phyloP scores from a whole-genome alignment of 345 rosid species.

The Populus ilicifolia region DNA sequence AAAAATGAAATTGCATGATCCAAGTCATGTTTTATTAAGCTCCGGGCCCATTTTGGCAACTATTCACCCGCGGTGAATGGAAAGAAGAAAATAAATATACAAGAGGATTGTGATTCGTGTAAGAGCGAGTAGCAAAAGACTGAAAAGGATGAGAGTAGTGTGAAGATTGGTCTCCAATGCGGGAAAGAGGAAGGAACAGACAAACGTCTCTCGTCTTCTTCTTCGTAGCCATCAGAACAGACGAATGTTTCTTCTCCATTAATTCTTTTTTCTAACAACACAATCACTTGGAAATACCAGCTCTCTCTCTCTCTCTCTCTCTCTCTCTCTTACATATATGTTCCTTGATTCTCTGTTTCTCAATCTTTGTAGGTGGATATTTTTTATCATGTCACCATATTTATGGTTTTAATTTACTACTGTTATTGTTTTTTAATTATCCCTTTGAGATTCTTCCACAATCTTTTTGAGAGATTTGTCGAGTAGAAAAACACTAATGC shows the following conservation, averaged over 20 bases:
- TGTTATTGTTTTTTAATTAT: not conserved
- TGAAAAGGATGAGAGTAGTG: not conserved
- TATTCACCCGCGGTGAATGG: no score
- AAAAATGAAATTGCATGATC: no score
- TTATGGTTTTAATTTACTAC: not conserved
- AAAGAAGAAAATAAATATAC: no score
- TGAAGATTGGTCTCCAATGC: not conserved
- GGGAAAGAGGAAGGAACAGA: not conserved
- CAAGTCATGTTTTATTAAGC: no score
- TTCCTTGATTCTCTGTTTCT: not conserved
- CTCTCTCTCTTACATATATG: no score
- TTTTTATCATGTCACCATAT: not conserved
- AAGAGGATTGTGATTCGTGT: no score
- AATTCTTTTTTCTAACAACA: not conserved
- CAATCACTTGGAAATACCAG: not conserved
- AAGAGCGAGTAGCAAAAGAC: not conserved
- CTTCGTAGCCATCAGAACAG: not conserved
- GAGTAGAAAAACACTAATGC: not conserved
- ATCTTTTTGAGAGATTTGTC: not conserved
- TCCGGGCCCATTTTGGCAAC: no score
- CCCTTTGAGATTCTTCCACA: not conserved
- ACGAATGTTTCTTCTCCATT: not conserved
- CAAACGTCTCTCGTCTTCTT: not conserved
- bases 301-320: not conserved
- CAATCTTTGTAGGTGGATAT: not conserved